Evolutionary conservation across 495 filamentous ascomycete species (phyloP), one percentile per base, ranked within the genome.

Genomic region (Diplogelasinospora grovesii): DNA sequence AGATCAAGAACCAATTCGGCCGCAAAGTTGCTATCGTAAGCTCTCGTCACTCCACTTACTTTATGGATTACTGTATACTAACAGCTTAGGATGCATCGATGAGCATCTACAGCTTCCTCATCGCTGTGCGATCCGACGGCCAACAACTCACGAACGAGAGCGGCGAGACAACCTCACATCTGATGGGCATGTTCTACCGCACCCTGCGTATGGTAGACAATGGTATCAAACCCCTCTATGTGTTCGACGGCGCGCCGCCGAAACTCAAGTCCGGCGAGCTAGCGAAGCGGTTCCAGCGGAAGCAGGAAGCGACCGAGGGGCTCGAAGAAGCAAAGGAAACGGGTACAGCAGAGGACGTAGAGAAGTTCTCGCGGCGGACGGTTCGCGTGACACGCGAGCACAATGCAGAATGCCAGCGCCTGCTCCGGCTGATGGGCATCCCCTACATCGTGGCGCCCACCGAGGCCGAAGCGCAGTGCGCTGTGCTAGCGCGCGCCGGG

Each of bases 181-280:
- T 98, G 14, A 95, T 97, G 90, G 92, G 92, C 49, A 89, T 98
- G 82, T 98, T 98, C 68, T 98, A 98, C 71, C 92, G 92, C 46
- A 98, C 92, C 1, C 75, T 98, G 2, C 86, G 92, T 52, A 96
- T 98, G 61, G 85, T 97, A 59, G 92, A 98, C 64, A 96, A 96
- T 53, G 92, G 92, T 38, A 96, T 98, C 66, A 98, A 97, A 56
- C 92, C 92, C 0, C 75, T 98, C 52, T 98, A 92, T 65, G 92
- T 98, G 31, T 98, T 98, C 60, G 92, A 98, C 56, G 92, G 92
- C 27, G 86, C 88, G 19, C 92, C 92, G 3, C 92, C 92, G 3
- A 98, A 95, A 53, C 78, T 98, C 41, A 98, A 98, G 65, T 93
- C 86, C 2, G 92, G 92, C 30, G 92, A 97, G 55, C 67, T 98